Evolutionary conservation across 148 eudicot genomes (phyloP).

Genomic region (Rhododendron williamsianum): DNA sequence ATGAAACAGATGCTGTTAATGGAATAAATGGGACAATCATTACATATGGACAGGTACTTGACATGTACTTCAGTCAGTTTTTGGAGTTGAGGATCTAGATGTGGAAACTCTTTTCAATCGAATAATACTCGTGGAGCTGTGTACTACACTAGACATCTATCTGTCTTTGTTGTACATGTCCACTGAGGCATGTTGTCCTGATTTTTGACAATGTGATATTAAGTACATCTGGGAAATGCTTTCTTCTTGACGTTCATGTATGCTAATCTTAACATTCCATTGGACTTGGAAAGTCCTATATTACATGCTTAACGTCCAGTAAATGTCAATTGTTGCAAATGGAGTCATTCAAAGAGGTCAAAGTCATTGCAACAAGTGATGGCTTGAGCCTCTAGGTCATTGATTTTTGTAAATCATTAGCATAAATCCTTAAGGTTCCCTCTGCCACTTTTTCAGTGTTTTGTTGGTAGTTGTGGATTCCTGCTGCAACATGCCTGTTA

Average conservation of each 20-base stretch:
- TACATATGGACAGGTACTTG: conserved; percentile 80
- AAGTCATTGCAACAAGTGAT: neutral
- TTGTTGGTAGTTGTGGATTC: neutral
- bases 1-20: conserved; percentile 53
- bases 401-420: neutral
- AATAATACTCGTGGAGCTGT: neutral
- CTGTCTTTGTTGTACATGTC: neutral
- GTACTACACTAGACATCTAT: neutral
- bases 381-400: neutral
- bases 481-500: neutral
- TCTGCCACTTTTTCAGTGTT: neutral
- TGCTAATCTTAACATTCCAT: neutral
- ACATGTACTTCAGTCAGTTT: neutral
- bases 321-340: neutral
- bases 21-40: conserved; percentile 77
- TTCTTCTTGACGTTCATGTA: neutral
- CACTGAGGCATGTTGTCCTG: neutral
- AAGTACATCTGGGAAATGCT: neutral
- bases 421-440: neutral
- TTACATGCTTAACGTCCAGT: neutral
- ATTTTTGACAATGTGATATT: neutral
- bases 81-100: neutral
- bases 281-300: neutral
- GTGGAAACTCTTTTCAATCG: neutral
- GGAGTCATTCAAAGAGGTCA: neutral